phyloP scores from a whole-genome alignment of 257 asterid species.

The Solanum okadae region DNA sequence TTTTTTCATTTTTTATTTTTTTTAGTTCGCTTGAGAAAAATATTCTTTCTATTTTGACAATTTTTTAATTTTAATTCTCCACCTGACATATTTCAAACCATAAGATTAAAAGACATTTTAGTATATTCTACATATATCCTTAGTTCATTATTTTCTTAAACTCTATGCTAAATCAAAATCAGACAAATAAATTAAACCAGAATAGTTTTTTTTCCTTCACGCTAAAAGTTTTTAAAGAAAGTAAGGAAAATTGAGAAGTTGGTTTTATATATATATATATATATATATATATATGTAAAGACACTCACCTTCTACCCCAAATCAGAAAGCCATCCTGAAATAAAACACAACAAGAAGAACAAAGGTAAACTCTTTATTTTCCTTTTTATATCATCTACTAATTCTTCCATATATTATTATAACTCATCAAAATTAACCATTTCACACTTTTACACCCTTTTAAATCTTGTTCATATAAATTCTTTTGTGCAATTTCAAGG shows the following conservation, averaged over 20 bases:
- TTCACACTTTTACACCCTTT: constrained; percentile 7
- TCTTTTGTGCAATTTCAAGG: background rate
- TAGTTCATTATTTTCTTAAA: background rate
- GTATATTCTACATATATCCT: background rate
- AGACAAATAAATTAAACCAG: accelerated
- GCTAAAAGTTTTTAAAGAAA: background rate
- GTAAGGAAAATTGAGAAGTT: background rate
- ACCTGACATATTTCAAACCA: accelerated
- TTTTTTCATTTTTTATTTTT: background rate
- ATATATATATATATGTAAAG: background rate
- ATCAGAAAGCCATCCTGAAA: background rate
- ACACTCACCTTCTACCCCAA: background rate
- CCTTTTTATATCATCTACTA: background rate
- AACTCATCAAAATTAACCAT: background rate
- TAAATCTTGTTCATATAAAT: background rate
- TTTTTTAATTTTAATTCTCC: background rate
- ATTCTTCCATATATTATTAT: background rate
- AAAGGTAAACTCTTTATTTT: background rate
- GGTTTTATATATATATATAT: background rate
- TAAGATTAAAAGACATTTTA: background rate
- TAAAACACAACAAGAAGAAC: background rate
- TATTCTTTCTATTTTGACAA: background rate
- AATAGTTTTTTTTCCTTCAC: background rate
- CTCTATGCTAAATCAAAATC: accelerated
- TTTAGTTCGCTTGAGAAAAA: background rate